Conservation (phyloP, 441 rosid species). For the Aquilaria agallochum region DNA sequence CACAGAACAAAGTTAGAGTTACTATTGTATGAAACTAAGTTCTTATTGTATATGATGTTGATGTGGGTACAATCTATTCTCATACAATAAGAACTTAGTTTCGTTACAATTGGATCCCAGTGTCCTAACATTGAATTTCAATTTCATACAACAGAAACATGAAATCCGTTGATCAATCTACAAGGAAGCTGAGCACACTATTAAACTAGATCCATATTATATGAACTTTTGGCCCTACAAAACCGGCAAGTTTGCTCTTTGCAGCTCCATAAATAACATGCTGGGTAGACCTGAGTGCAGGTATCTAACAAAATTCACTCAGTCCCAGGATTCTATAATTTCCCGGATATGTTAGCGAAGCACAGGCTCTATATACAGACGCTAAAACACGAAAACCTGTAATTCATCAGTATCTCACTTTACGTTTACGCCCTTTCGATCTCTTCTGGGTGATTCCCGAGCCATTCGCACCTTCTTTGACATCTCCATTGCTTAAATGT, state of each 20-base stretch:
- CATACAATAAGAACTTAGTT: too few relatives aligned
- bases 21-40: too few relatives aligned
- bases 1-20: too few relatives aligned
- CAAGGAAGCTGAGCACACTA: too few relatives aligned
- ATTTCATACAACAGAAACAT: too few relatives aligned
- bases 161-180: too few relatives aligned
- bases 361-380: constrained; percentile 14
- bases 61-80: too few relatives aligned
- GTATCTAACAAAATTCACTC: constrained; percentile 74
- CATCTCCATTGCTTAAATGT: constrained; percentile 39
- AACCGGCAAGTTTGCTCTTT: constrained; percentile 3
- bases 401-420: constrained; percentile 27
- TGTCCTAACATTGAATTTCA: too few relatives aligned
- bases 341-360: constrained; percentile 14
- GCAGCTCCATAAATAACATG: constrained; percentile 9
- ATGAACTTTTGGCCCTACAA: not conserved
- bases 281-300: constrained; percentile 46
- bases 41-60: too few relatives aligned
- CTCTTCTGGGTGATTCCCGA: constrained; percentile 38
- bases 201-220: too few relatives aligned
- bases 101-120: too few relatives aligned
- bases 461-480: constrained; percentile 36
- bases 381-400: constrained; percentile 4
- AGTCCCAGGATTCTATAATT: constrained; percentile 24
- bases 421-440: constrained; percentile 50